phyloP scores from a whole-genome alignment of 352 stramenopile species.

The Phytophthora aleatoria region DNA sequence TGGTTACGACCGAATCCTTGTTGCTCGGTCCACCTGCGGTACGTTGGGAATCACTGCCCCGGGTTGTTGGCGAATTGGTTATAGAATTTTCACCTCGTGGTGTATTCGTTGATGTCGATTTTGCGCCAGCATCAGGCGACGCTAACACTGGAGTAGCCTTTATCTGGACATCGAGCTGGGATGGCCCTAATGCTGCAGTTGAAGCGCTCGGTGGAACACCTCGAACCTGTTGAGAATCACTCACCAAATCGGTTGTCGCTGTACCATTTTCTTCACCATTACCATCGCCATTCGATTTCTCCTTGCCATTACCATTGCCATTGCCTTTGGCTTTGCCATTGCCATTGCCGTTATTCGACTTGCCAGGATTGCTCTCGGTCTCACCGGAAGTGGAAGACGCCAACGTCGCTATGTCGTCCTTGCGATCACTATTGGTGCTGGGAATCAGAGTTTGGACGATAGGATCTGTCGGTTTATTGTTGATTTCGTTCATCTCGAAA shows the following conservation, averaged over 20 bases:
- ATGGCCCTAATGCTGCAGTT: too few relatives aligned
- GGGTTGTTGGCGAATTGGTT: neutral
- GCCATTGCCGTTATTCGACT: conserved; percentile 1
- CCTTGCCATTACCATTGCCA: neutral
- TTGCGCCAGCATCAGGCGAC: too few relatives aligned
- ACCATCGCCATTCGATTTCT: neutral
- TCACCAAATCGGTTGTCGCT: too few relatives aligned
- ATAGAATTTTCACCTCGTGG: neutral
- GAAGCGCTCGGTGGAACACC: too few relatives aligned
- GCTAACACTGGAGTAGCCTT: too few relatives aligned
- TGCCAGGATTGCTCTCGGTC: conserved; percentile 1
- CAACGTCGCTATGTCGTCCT: neutral
- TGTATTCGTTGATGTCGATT: too few relatives aligned
- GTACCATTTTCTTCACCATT: too few relatives aligned
- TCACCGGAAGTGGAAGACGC: neutral
- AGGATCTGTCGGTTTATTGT: too few relatives aligned
- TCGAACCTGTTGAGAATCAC: too few relatives aligned
- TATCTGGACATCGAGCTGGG: too few relatives aligned
- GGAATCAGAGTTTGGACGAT: too few relatives aligned
- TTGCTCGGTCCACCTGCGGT: neutral
- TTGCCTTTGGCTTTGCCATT: conserved; percentile 5
- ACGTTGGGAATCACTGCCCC: too few relatives aligned
- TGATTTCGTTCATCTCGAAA: neutral
- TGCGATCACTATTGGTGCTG: neutral
- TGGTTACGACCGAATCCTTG: neutral